Conservation (phyloP, 2,329 filamentous ascomycete genomes). For the Pseudocercospora crystallina region DNA sequence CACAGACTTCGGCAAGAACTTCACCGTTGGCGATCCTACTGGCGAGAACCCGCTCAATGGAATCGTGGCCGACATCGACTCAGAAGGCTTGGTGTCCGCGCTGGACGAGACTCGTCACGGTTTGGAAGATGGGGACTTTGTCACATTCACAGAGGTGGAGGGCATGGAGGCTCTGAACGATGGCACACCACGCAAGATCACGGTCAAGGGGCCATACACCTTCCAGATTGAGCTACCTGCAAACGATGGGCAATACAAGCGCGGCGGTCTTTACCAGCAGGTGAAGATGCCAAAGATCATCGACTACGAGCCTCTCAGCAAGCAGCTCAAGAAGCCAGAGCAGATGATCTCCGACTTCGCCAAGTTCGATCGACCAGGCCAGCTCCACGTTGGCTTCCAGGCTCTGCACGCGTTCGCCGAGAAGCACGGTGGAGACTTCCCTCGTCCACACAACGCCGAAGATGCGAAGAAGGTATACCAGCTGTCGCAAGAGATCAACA, state of each 20-base stretch:
- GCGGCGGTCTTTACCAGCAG: conserved; percentile 87
- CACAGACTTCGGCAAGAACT: conserved; percentile 94
- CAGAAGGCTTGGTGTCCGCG: conserved; percentile 86
- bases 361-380: conserved; percentile 92
- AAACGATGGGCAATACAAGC: conserved; percentile 79
- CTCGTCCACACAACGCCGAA: conserved; percentile 77
- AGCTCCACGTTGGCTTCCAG: conserved; percentile 90
- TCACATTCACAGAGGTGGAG: conserved; percentile 90
- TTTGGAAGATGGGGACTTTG: conserved; percentile 91
- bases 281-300: conserved; percentile 98
- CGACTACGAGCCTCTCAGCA: conserved; percentile 79
- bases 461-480: conserved; percentile 79
- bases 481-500: conserved; percentile 71
- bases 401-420: conserved; percentile 84
- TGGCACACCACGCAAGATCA: conserved; percentile 81
- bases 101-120: conserved; percentile 94
- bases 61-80: conserved; percentile 86
- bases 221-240: conserved; percentile 96
- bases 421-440: conserved; percentile 67
- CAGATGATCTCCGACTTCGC: conserved; percentile 92
- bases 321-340: conserved; percentile 81
- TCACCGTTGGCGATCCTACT: conserved; percentile 84
- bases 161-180: conserved; percentile 88
- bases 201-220: conserved; percentile 90
- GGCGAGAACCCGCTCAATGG: conserved; percentile 85